phyloP scores from a whole-genome alignment of 1,284 basidiomycete species.

The Moesziomyces sp. region DNA sequence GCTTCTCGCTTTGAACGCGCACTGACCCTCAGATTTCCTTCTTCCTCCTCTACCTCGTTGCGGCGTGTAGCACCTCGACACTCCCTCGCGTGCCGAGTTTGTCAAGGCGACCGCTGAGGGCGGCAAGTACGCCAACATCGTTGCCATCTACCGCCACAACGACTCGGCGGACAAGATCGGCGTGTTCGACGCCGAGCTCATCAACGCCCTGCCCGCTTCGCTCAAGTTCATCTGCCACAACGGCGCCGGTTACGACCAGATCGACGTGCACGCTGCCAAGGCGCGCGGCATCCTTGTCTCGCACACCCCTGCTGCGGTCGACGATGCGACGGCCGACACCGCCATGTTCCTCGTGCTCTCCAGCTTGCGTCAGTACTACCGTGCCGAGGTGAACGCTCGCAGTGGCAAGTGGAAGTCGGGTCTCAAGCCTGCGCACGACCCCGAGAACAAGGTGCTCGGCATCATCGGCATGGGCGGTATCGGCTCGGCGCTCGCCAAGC shows the following conservation, averaged over 20 bases:
- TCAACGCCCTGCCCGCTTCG: constrained; percentile 44
- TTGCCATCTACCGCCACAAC: constrained; percentile 84
- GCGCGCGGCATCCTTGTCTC: constrained; percentile 53
- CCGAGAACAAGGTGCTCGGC: constrained; percentile 55
- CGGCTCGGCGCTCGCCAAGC: constrained; percentile 57
- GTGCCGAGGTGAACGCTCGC: constrained; percentile 51
- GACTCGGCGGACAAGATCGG: constrained; percentile 61
- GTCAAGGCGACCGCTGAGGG: constrained; percentile 42
- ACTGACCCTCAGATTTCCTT: too few species aligned
- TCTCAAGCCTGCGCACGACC: constrained; percentile 53
- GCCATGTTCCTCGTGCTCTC: constrained; percentile 63
- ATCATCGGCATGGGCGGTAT: constrained; percentile 64
- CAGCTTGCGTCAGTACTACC: constrained; percentile 57
- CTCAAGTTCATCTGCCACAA: constrained; percentile 63
- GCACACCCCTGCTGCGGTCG: constrained; percentile 61
- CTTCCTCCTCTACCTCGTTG: neutral
- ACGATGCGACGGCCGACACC: constrained; percentile 62
- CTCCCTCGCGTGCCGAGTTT: constrained; percentile 40
- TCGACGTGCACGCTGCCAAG: constrained; percentile 58
- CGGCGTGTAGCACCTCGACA: constrained; percentile 33
- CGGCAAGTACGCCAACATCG: constrained; percentile 74
- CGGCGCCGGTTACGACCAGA: constrained; percentile 64
- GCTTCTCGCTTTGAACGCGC: neutral
- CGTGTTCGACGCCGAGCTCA: constrained; percentile 57
- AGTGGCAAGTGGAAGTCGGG: constrained; percentile 55